These are phyloP conservation scores for Boletellus ananiceps DNA, from an alignment of 768 basidiomycete species.

Conservation along the genomic window DNA sequence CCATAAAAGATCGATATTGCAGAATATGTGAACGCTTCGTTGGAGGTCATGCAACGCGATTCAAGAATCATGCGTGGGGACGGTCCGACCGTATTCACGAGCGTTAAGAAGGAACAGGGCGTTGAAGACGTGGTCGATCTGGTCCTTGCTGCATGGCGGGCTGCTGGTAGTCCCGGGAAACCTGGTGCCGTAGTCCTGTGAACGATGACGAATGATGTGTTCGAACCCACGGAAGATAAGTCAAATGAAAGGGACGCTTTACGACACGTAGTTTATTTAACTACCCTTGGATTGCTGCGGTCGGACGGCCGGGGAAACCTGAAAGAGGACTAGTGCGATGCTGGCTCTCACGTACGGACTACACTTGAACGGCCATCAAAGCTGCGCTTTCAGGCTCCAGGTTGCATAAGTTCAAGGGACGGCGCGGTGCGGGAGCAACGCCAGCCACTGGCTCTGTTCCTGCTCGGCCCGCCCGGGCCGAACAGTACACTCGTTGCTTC, in stretches of 20 bases:
- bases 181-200: conserved; percentile 34
- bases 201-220: conserved; percentile 9
- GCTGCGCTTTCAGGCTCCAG: too few species aligned
- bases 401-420: conserved; percentile 5
- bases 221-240: neutral
- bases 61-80: conserved; percentile 90
- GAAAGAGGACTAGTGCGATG: conserved; percentile 1
- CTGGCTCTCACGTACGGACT: conserved; percentile 8
- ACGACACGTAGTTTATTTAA: conserved; percentile 4
- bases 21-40: conserved; percentile 84
- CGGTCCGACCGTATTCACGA: conserved; percentile 90
- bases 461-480: too few species aligned
- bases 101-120: conserved; percentile 72
- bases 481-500: too few species aligned
- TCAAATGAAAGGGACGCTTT: neutral
- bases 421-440: neutral
- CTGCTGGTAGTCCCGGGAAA: conserved; percentile 69
- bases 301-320: conserved; percentile 2
- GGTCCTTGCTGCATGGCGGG: conserved; percentile 84
- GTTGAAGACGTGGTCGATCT: conserved; percentile 79
- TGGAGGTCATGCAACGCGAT: conserved; percentile 93
- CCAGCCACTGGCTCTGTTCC: neutral
- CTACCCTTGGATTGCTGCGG: neutral
- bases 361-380: neutral
- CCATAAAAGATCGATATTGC: conserved; percentile 81